Evolutionary conservation across 1,284 basidiomycete species (phyloP).

Genomic region (Sutorius eximius): DNA sequence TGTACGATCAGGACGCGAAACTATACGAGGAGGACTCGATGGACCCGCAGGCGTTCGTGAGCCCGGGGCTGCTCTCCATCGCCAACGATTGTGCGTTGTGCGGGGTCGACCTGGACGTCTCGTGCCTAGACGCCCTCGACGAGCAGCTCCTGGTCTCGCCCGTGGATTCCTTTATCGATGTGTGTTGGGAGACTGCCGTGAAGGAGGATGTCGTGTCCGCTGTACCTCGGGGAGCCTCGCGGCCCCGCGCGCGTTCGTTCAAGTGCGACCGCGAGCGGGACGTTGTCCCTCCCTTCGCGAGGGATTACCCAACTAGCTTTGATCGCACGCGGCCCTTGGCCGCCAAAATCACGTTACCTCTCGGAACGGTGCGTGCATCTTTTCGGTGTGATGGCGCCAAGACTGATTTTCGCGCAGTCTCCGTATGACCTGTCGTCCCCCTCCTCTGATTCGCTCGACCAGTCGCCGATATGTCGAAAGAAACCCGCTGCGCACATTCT

Average conservation of each 20-base stretch:
- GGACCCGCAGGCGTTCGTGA: conserved; percentile 4
- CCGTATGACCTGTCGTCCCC: conserved; percentile 2
- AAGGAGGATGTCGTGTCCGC: conserved; percentile 20
- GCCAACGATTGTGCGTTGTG: conserved; percentile 29
- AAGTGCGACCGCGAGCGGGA: conserved; percentile 9
- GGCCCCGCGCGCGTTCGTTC: conserved; percentile 18
- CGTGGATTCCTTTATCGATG: conserved; percentile 30
- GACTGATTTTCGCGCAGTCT: conserved; percentile 1
- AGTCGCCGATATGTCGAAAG: conserved; percentile 10
- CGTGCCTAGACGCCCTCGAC: conserved; percentile 29
- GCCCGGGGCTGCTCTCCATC: conserved; percentile 14
- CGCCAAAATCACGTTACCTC: conserved; percentile 20
- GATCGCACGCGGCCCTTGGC: conserved; percentile 17
- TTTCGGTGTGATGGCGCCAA: background rate
- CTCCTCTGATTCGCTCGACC: conserved; percentile 11
- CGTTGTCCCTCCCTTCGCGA: background rate
- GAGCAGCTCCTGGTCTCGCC: conserved; percentile 32
- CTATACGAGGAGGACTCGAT: background rate
- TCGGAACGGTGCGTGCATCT: conserved; percentile 16
- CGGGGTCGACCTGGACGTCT: conserved; percentile 28
- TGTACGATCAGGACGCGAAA: conserved; percentile 12
- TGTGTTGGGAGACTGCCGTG: conserved; percentile 31
- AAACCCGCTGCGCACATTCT: conserved; percentile 13
- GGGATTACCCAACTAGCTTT: conserved; percentile 13
- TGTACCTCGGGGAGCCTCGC: background rate